Evolutionary conservation across 2,329 filamentous ascomycete species (phyloP).

Genomic region (Boeremia exigua): DNA sequence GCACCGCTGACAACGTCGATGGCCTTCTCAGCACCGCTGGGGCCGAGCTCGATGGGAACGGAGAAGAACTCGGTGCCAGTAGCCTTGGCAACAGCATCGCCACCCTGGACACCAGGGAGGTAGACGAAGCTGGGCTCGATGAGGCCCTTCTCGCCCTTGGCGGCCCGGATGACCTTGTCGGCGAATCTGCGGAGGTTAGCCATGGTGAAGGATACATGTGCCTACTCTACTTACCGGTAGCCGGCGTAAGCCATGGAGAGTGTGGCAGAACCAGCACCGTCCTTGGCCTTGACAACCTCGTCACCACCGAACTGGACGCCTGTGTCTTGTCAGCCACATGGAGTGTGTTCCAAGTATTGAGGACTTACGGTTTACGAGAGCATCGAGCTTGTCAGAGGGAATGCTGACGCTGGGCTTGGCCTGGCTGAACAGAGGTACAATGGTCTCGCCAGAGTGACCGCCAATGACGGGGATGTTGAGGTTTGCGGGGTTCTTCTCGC

Average conservation of each 20-base stretch:
- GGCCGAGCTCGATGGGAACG: conserved; percentile 89
- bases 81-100: conserved; percentile 82
- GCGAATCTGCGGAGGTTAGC: conserved; percentile 70
- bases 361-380: conserved; percentile 79
- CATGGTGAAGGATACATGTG: neutral
- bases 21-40: conserved; percentile 84
- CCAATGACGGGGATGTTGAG: conserved; percentile 90
- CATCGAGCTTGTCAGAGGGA: conserved; percentile 87
- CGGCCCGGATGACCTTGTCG: conserved; percentile 89
- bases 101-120: conserved; percentile 86
- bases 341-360: neutral
- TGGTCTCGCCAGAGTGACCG: conserved; percentile 97
- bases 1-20: conserved; percentile 77
- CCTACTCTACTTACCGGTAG: conserved; percentile 69
- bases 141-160: conserved; percentile 88
- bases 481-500: conserved; percentile 81
- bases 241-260: conserved; percentile 96
- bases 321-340: conserved; percentile 34
- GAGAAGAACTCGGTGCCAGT: conserved; percentile 93
- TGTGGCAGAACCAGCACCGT: conserved; percentile 86
- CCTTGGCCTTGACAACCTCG: conserved; percentile 94
- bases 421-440: conserved; percentile 96
- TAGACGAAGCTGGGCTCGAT: conserved; percentile 96
- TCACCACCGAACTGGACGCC: conserved; percentile 96
- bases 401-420: conserved; percentile 80